Percentiles rank a stretch among this genome's conserved stretches.
Evolutionary conservation across 179 eudicot species (phyloP).

Genomic region (Pouteria campechiana): DNA sequence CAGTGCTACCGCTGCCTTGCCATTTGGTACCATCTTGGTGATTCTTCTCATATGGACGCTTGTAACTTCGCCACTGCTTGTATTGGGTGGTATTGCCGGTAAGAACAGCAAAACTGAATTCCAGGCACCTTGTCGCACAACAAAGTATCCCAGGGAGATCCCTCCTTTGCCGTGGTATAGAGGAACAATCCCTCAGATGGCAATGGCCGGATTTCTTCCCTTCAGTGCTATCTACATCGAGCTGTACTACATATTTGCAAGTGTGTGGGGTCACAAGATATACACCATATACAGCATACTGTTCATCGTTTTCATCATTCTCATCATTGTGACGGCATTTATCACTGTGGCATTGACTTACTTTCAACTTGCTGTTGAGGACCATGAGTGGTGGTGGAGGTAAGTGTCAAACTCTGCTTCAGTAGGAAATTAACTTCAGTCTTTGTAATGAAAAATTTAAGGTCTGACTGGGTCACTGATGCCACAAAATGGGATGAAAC

Average conservation of each 20-base stretch:
- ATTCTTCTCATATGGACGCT: conserved; percentile 27
- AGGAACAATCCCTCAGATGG: conserved; percentile 28
- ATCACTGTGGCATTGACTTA: conserved; percentile 31
- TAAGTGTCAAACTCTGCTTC: background rate
- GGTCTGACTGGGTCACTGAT: too few species aligned
- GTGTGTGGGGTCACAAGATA: conserved; percentile 37
- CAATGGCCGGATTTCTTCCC: conserved; percentile 30
- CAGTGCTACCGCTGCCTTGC: conserved; percentile 30
- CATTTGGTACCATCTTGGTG: conserved; percentile 27
- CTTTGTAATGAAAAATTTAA: too few species aligned
- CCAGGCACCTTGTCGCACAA: conserved; percentile 28
- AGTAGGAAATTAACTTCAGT: background rate
- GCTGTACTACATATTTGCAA: conserved; percentile 29
- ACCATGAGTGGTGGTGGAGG: conserved; percentile 41
- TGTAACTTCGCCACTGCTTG: conserved; percentile 25
- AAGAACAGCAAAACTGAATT: conserved; percentile 31
- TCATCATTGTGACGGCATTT: conserved; percentile 28
- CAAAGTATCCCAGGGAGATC: conserved; percentile 29
- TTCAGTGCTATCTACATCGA: conserved; percentile 29
- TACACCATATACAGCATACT: conserved; percentile 29
- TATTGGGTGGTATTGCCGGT: conserved; percentile 31
- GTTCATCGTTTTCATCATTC: conserved; percentile 26
- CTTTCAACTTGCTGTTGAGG: conserved; percentile 32
- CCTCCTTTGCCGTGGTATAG: conserved; percentile 28
- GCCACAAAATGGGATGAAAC: too few species aligned